Conservation (phyloP, 2,329 filamentous ascomycete genomes). For the Verticillium nonalfalfae region DNA sequence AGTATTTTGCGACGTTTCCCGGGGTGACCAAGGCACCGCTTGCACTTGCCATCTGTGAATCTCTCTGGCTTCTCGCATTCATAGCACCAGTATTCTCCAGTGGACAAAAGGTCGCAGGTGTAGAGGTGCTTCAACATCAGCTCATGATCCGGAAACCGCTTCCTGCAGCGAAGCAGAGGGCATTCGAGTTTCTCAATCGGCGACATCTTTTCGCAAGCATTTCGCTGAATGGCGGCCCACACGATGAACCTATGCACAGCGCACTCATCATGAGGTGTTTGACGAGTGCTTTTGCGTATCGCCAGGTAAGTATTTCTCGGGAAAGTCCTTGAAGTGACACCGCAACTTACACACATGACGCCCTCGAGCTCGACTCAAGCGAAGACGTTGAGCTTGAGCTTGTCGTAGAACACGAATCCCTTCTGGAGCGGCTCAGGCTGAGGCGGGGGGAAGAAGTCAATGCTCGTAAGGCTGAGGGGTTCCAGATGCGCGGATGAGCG, state of each 20-base stretch:
- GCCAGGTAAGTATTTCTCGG: neutral
- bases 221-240: conserved; percentile 50
- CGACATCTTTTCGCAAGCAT: conserved; percentile 39
- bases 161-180: conserved; percentile 43
- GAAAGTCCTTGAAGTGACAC: neutral
- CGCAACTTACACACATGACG: conserved; percentile 26
- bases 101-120: conserved; percentile 37
- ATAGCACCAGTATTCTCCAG: conserved; percentile 51
- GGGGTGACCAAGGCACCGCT: conserved; percentile 40
- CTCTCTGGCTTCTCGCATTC: conserved; percentile 45
- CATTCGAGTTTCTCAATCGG: conserved; percentile 42
- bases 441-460: conserved; percentile 24
- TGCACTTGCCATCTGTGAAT: conserved; percentile 46
- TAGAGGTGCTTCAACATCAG: conserved; percentile 47
- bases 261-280: conserved; percentile 40
- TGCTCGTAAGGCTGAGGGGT: conserved; percentile 23
- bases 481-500: conserved; percentile 16
- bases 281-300: conserved; percentile 30
- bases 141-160: conserved; percentile 44
- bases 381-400: conserved; percentile 13
- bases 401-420: conserved; percentile 19
- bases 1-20: conserved; percentile 46
- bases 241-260: conserved; percentile 48
- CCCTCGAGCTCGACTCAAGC: conserved; percentile 13
- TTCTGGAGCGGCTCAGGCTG: conserved; percentile 22